Evolutionary conservation across 202 grass and related monocot species (phyloP), one percentile per base, ranked within the genome.

Genomic region (Zizania palustris): DNA sequence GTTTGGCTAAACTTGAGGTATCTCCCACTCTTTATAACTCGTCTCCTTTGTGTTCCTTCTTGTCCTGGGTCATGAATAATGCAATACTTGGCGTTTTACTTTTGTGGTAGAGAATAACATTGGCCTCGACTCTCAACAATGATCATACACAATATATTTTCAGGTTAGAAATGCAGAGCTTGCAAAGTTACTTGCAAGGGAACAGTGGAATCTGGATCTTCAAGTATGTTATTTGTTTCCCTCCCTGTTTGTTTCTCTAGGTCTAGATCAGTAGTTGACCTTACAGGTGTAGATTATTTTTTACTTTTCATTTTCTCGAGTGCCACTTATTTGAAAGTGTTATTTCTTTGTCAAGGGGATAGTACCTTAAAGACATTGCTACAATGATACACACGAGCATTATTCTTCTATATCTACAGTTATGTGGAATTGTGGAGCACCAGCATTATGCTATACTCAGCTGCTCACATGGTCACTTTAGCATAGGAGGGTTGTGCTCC

Each of bases 91-190:
- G 14, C 41, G 51, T 60, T 72, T 45, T 73, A 12, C 3, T 67
- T 40, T 51, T 60, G 11, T 77, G 7, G 4, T 28, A 48, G 41
- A 35, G 11, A 57, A 19, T 65, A 22, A 6, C 58, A 59, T 70
- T 87, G 9, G 3, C 63, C 10, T 51, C 10, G 11, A 76, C 13
- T 46, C 6, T 72, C 35, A 45, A 58, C 70, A 59, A 49, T 76
- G 46, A 60, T 50, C 76, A 81, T 67, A 81, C 45, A 0, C 0
- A 68, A 65, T 21, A 58, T 50, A 7, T 79, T 79, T 70, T 1
- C 87, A 99, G 96, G 89, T 82, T 73, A 74, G 49, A 9, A 99
- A 99, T 67, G 96, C 87, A 58, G 96, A 99, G 59, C 91, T 99
- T 54, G 84, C 96, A 37, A 99, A 83, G 73, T 77, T 73, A 4